Conservation (phyloP, 2,329 filamentous ascomycete species). For the Bipolaris cookei region DNA sequence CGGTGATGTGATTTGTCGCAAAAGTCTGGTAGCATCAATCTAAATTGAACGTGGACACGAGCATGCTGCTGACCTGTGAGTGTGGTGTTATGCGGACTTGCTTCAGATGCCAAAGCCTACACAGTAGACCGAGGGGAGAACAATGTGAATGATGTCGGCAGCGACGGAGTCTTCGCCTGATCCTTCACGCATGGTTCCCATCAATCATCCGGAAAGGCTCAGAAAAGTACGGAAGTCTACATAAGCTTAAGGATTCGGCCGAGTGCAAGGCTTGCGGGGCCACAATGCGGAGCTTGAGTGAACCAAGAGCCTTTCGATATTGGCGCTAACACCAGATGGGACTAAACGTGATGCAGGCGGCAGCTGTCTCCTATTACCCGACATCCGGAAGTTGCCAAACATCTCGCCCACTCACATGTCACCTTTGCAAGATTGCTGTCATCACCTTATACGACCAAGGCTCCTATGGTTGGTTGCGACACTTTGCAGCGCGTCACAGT, state of each 20-base stretch:
- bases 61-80: neutral
- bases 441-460: neutral
- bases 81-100: neutral
- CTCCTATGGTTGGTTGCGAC: neutral
- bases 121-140: neutral
- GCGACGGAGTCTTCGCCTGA: neutral
- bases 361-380: constrained; percentile 18
- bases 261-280: constrained; percentile 17
- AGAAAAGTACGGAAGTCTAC: constrained; percentile 6
- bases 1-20: neutral
- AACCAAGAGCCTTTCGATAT: constrained; percentile 13
- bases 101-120: neutral
- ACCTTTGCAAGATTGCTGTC: neutral
- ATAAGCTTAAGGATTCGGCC: constrained; percentile 25
- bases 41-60: constrained; percentile 4
- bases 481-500: neutral
- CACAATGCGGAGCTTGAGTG: constrained; percentile 19
- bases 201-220: neutral
- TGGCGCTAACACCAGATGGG: constrained; percentile 7
- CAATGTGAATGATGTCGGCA: neutral
- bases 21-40: constrained; percentile 13
- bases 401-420: constrained; percentile 23
- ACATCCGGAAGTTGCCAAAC: constrained; percentile 20
- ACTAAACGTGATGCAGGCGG: constrained; percentile 11
- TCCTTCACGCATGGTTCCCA: neutral